Percentiles rank a stretch among this genome's conserved stretches.
These are phyloP conservation scores for Ceratobasidium sp. DNA, from an alignment of 1,284 basidiomycete genomes.

Conservation along the genomic window DNA sequence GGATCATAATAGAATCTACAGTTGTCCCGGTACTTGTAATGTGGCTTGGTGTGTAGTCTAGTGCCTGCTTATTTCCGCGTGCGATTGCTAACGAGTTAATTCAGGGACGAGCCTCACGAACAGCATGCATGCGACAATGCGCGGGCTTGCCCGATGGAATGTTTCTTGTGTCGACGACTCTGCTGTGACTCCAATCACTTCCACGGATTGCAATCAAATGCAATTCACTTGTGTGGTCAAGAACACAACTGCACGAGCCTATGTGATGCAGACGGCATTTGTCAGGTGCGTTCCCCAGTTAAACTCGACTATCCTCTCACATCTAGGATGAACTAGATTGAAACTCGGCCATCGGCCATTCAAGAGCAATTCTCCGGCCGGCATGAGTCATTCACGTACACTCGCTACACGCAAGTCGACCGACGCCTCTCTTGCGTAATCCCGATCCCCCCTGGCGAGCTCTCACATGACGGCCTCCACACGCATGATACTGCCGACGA, in stretches of 20 bases:
- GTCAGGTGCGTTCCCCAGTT: constrained; percentile 3
- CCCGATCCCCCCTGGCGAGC: constrained; percentile 54
- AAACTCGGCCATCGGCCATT: constrained; percentile 62
- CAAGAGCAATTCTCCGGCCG: constrained; percentile 61
- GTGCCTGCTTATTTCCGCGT: too few relatives aligned
- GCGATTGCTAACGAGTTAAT: too few relatives aligned
- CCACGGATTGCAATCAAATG: constrained; percentile 54
- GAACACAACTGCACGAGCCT: constrained; percentile 48
- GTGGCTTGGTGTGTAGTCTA: constrained; percentile 55
- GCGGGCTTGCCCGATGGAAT: constrained; percentile 60
- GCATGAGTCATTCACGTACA: constrained; percentile 58
- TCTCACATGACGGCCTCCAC: constrained; percentile 57
- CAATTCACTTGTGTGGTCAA: constrained; percentile 66
- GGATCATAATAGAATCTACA: constrained; percentile 49
- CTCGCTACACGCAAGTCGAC: constrained; percentile 48
- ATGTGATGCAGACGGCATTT: constrained; percentile 53
- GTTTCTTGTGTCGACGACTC: constrained; percentile 61
- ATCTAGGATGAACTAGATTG: constrained; percentile 59
- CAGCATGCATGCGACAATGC: constrained; percentile 57
- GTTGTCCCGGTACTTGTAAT: constrained; percentile 55
- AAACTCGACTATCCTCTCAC: background rate
- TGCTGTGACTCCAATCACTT: constrained; percentile 60
- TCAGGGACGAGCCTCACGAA: constrained; percentile 56
- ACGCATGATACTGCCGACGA: constrained; percentile 55
- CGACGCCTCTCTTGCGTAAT: constrained; percentile 59